phyloP scores from a whole-genome alignment of 1,139 yeast species.

The Nematodospora anomalae region DNA sequence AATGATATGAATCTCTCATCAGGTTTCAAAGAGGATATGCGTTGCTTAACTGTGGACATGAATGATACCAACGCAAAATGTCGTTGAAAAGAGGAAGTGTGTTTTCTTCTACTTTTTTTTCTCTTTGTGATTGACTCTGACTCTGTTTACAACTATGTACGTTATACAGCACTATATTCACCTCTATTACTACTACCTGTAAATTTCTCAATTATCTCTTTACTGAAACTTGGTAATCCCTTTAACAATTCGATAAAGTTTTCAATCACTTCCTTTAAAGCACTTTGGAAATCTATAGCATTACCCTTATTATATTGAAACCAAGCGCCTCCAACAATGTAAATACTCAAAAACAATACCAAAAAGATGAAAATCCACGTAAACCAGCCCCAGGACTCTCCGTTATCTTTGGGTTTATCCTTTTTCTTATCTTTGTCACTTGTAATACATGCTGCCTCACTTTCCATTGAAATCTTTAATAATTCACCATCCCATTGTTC shows the following conservation, averaged over 20 bases:
- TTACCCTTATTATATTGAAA: conserved; percentile 59
- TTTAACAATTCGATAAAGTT: conserved; percentile 56
- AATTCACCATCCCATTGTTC: conserved; percentile 34
- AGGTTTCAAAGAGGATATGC: conserved; percentile 47
- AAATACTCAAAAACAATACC: conserved; percentile 66
- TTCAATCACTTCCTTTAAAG: conserved; percentile 73
- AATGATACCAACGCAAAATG: conserved; percentile 3
- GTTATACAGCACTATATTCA: conserved; percentile 9
- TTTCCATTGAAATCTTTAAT: conserved; percentile 26
- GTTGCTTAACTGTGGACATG: conserved; percentile 35
- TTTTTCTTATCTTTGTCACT: conserved; percentile 24
- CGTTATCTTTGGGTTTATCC: conserved; percentile 34
- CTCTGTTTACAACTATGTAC: not conserved
- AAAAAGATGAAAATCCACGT: conserved; percentile 71
- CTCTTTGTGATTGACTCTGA: no score
- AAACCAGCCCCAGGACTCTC: conserved; percentile 73
- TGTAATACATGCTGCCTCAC: conserved; percentile 43
- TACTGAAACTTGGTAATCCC: conserved; percentile 69
- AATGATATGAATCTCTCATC: conserved; percentile 73
- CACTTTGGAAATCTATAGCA: conserved; percentile 50
- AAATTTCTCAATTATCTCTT: conserved; percentile 68
- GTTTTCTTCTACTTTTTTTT: not conserved
- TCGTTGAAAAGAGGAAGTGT: not conserved
- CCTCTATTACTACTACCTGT: conserved; percentile 66
- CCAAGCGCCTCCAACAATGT: conserved; percentile 81